phyloP scores from a whole-genome alignment of 208 protist species.

The Wallacemonas sp. region DNA sequence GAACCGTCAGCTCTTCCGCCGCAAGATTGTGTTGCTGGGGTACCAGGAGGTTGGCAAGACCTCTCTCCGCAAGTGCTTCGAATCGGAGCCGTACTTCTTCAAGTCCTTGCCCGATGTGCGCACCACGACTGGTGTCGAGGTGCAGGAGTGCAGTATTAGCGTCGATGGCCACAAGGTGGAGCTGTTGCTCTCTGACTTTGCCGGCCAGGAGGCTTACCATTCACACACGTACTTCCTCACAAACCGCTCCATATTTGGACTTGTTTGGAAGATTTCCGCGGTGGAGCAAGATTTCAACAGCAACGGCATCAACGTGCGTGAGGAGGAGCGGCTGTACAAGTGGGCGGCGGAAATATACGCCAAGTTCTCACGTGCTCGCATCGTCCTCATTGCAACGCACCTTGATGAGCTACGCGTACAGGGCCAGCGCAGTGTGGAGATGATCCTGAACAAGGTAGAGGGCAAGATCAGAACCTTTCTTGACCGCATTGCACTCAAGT shows the following conservation, averaged over 20 bases:
- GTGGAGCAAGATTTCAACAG: constrained; percentile 85
- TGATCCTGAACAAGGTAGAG: constrained; percentile 85
- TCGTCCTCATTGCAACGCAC: constrained; percentile 87
- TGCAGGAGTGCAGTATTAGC: constrained; percentile 53
- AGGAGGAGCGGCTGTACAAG: constrained; percentile 85
- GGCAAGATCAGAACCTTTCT: constrained; percentile 63
- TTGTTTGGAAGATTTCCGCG: constrained; percentile 91
- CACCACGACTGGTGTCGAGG: constrained; percentile 82
- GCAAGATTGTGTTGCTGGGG: constrained; percentile 84
- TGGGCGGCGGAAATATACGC: constrained; percentile 89
- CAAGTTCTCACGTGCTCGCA: constrained; percentile 71
- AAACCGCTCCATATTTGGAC: constrained; percentile 77
- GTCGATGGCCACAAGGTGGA: constrained; percentile 63
- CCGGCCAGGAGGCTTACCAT: constrained; percentile 88
- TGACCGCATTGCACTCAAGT: constrained; percentile 32
- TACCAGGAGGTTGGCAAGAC: constrained; percentile 92
- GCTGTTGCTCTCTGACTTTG: constrained; percentile 82
- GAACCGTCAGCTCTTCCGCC: constrained; percentile 64
- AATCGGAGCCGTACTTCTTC: constrained; percentile 84
- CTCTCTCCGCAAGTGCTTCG: constrained; percentile 87
- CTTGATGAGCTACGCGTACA: constrained; percentile 87
- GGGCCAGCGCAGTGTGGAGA: constrained; percentile 79
- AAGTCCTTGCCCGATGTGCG: constrained; percentile 74
- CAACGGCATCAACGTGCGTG: constrained; percentile 69
- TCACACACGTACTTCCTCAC: constrained; percentile 87